These are phyloP conservation scores for Heterobasidion annosum DNA, from an alignment of 1,284 basidiomycete species.

Conservation along the genomic window DNA sequence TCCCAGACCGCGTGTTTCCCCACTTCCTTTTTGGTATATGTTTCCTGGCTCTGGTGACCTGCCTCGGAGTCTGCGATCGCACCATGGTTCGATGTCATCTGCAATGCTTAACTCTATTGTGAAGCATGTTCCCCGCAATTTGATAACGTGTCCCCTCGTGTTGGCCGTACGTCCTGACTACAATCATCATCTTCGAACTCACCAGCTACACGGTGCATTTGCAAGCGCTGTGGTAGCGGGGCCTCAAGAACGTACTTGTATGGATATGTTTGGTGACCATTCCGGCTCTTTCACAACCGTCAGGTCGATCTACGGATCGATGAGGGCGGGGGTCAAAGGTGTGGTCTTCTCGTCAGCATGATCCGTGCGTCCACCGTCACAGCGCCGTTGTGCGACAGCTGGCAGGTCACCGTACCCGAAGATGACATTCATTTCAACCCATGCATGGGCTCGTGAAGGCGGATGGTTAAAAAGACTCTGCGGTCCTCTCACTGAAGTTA, in stretches of 20 bases:
- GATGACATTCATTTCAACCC: no score
- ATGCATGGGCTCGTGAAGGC: neutral
- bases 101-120: constrained; percentile 3
- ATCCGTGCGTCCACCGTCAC: neutral
- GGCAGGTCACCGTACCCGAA: neutral
- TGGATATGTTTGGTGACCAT: neutral
- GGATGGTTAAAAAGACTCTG: neutral
- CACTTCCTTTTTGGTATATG: neutral
- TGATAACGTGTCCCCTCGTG: neutral
- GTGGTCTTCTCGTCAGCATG: neutral
- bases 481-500: no score
- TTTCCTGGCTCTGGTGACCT: neutral
- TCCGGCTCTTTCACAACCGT: neutral
- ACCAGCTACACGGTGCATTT: neutral
- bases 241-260: neutral
- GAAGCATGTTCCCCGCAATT: constrained; percentile 5
- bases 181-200: neutral
- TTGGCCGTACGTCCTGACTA: neutral
- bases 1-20: constrained; percentile 8
- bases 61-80: neutral
- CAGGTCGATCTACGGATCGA: constrained; percentile 3
- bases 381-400: neutral
- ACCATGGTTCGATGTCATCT: constrained; percentile 1
- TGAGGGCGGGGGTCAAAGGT: neutral
- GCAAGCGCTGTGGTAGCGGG: neutral